Conservation (phyloP, 1,139 yeast species). For the Yamadazyma membranifaciens region DNA sequence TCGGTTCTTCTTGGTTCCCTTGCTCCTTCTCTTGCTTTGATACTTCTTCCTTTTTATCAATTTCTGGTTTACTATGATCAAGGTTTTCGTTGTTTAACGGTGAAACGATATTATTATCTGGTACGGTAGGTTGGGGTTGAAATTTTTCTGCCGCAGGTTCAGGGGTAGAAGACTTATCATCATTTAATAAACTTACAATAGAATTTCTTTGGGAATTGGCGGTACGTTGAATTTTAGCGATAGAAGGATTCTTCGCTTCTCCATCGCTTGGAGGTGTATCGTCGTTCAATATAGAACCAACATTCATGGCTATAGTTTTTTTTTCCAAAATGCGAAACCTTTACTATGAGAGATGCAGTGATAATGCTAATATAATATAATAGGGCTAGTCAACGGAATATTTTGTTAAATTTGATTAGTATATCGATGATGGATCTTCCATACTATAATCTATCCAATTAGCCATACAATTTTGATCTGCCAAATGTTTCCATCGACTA, state of each 20-base stretch:
- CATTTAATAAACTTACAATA: constrained; percentile 48
- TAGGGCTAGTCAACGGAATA: not conserved
- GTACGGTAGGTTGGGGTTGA: not conserved
- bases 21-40: not conserved
- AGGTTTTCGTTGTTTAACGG: not conserved
- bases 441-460: constrained; percentile 67
- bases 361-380: too few relatives aligned
- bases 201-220: constrained; percentile 32
- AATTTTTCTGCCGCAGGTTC: constrained; percentile 2
- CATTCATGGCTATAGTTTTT: constrained; percentile 31
- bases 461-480: constrained; percentile 69
- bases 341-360: too few relatives aligned
- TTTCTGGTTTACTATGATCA: not conserved
- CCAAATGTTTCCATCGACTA: constrained; percentile 35
- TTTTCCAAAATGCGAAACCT: constrained; percentile 1
- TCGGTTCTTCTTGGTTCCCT: not conserved
- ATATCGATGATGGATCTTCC: constrained; percentile 25
- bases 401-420: constrained; percentile 1
- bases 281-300: constrained; percentile 46
- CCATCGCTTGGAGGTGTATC: constrained; percentile 34
- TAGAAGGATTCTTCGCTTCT: constrained; percentile 13
- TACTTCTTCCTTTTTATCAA: not conserved
- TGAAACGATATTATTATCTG: not conserved
- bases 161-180: constrained; percentile 15
- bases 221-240: constrained; percentile 3